phyloP scores from a whole-genome alignment of 23 red algal species.

The Gracilaria gracilis region DNA sequence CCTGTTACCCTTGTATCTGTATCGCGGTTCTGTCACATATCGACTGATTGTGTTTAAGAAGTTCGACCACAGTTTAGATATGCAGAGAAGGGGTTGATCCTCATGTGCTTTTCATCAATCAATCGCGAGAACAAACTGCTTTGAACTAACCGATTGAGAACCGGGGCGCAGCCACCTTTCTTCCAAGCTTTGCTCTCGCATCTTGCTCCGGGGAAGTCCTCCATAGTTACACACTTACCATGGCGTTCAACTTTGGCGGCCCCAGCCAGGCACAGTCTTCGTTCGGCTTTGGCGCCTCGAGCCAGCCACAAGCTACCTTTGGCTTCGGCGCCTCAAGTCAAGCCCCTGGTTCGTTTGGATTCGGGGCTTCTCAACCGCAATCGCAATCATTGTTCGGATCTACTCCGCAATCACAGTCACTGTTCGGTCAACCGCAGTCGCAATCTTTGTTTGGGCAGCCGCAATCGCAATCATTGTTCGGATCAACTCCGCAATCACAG shows the following conservation, averaged over 20 bases:
- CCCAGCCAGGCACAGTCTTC: slow-evolving; percentile 4
- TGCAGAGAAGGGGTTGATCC: no score
- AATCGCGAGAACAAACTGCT: no score
- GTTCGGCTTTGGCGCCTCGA: not conserved
- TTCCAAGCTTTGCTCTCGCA: not conserved
- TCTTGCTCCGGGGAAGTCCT: not conserved
- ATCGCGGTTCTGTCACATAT: no score
- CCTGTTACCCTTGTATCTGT: no score
- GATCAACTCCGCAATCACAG: slow-evolving; percentile 33
- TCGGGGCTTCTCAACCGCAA: no score
- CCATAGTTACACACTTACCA: not conserved
- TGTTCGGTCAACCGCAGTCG: slow-evolving; percentile 37
- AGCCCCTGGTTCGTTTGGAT: no score
- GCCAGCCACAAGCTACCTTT: no score
- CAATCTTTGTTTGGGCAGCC: slow-evolving; percentile 44
- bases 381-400: slow-evolving; percentile 48
- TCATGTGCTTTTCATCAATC: no score
- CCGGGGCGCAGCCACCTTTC: not conserved
- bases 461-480: slow-evolving; percentile 48
- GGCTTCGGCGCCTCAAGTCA: no score
- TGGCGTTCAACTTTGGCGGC: slow-evolving; percentile 64
- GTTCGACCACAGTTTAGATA: no score
- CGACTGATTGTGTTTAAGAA: no score
- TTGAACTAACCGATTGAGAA: not conserved
- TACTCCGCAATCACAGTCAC: slow-evolving; percentile 33